Percentiles rank a stretch among this genome's conserved stretches.
These are phyloP conservation scores for Mortierella hygrophila DNA, from an alignment of 192 early-diverging fungal species.

Conservation along the genomic window DNA sequence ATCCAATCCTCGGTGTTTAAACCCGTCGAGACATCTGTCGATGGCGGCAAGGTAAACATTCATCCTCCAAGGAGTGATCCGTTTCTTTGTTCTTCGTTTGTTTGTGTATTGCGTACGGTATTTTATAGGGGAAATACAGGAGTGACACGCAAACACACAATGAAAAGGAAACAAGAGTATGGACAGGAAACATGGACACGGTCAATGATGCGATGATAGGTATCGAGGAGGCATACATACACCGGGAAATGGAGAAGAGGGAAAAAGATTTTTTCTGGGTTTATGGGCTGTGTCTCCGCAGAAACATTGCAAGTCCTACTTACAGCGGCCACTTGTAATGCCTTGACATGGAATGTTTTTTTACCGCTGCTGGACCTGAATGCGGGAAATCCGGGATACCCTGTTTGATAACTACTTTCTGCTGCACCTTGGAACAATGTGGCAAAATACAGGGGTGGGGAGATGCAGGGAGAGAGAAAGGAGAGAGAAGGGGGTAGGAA, in stretches of 20 bases:
- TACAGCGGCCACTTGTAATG: background rate
- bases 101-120: background rate
- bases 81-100: background rate
- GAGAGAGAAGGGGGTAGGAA: too few species aligned
- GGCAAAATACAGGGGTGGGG: background rate
- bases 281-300: background rate
- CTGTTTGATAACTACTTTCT: background rate
- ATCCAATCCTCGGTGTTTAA: slow-evolving; percentile 49
- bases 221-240: background rate
- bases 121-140: slow-evolving; percentile 1
- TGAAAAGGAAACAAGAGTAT: background rate
- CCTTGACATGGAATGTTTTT: background rate
- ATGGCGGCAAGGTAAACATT: slow-evolving; percentile 23
- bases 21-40: slow-evolving; percentile 32
- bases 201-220: background rate
- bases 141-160: background rate
- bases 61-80: background rate
- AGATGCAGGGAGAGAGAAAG: background rate
- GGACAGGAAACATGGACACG: background rate
- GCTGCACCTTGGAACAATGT: background rate
- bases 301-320: background rate
- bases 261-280: background rate
- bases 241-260: background rate
- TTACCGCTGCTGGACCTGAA: slow-evolving; percentile 6
- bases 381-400: slow-evolving; percentile 2